These are phyloP conservation scores for Zygoascus hellenicus DNA, from an alignment of 1,139 yeast genomes.

Conservation along the genomic window DNA sequence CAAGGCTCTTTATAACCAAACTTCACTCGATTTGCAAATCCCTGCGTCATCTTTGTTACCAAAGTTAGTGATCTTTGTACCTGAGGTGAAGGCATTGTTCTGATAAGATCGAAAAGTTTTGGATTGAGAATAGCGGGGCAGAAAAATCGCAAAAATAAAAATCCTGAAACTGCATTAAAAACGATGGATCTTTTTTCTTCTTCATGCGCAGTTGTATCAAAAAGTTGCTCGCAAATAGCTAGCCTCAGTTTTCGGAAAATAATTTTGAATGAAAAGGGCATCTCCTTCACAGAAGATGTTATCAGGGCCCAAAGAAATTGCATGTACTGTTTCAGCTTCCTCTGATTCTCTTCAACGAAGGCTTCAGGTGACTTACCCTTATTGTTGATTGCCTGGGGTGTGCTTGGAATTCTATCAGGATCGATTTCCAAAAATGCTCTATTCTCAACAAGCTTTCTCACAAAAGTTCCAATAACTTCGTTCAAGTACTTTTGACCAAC, in stretches of 20 bases:
- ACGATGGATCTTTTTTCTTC: conserved; percentile 20
- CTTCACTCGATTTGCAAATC: conserved; percentile 67
- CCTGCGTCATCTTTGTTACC: conserved; percentile 74
- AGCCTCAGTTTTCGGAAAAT: conserved; percentile 30
- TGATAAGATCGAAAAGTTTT: conserved; percentile 67
- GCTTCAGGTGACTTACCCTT: conserved; percentile 28
- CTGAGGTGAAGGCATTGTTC: conserved; percentile 62
- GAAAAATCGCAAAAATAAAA: conserved; percentile 75
- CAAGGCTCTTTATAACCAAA: conserved; percentile 84
- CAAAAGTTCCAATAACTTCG: conserved; percentile 63
- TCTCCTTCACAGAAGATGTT: conserved; percentile 60
- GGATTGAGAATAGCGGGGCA: conserved; percentile 93
- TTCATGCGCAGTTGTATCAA: conserved; percentile 6
- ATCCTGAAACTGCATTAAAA: conserved; percentile 65
- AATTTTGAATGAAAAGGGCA: conserved; percentile 63
- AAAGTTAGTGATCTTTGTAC: conserved; percentile 74
- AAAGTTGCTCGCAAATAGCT: conserved; percentile 18
- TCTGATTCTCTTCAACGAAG: conserved; percentile 47
- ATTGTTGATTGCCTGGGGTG: conserved; percentile 24
- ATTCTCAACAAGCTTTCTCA: conserved; percentile 48
- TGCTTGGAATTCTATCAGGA: conserved; percentile 44
- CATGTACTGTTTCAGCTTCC: conserved; percentile 49
- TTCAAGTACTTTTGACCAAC: conserved; percentile 77
- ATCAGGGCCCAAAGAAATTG: conserved; percentile 70
- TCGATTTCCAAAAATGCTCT: conserved; percentile 68